Percentiles rank a stretch among this genome's conserved stretches.
These are phyloP conservation scores for Aspergillus coremiiformis DNA, from an alignment of 495 filamentous ascomycete genomes.

Conservation along the genomic window DNA sequence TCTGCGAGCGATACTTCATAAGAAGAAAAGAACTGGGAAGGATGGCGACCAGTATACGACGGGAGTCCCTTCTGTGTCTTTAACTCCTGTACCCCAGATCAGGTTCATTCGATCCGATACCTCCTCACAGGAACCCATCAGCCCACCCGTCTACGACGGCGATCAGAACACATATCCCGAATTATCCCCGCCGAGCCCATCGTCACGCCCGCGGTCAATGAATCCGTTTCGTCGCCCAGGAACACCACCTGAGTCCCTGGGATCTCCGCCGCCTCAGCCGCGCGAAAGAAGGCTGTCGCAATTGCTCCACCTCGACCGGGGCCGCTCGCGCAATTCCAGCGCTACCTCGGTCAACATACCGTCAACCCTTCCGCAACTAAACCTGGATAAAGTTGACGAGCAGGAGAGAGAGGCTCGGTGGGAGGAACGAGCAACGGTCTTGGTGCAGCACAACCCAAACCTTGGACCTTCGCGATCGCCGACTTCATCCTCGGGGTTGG, in stretches of 20 bases:
- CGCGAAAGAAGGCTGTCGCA: conserved; percentile 55
- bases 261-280: conserved; percentile 18
- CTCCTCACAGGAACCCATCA: conserved; percentile 65
- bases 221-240: conserved; percentile 43
- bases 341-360: conserved; percentile 66
- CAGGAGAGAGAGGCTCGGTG: conserved; percentile 55
- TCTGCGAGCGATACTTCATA: conserved; percentile 65
- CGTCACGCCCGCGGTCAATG: conserved; percentile 40
- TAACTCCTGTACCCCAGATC: conserved; percentile 55
- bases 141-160: conserved; percentile 49
- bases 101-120: conserved; percentile 82
- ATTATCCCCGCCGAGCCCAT: conserved; percentile 19
- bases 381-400: conserved; percentile 40
- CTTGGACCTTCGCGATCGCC: conserved; percentile 23
- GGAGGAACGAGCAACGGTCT: conserved; percentile 83
- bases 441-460: conserved; percentile 59
- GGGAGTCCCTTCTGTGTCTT: background rate
- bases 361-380: conserved; percentile 66
- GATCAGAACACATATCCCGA: conserved; percentile 19
- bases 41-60: conserved; percentile 10
- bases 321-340: conserved; percentile 46
- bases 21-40: conserved; percentile 53
- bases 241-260: conserved; percentile 33
- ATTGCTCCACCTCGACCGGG: conserved; percentile 59
- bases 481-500: conserved; percentile 10